phyloP scores from a whole-genome alignment of 257 asterid species.

The Plantago elongata region DNA sequence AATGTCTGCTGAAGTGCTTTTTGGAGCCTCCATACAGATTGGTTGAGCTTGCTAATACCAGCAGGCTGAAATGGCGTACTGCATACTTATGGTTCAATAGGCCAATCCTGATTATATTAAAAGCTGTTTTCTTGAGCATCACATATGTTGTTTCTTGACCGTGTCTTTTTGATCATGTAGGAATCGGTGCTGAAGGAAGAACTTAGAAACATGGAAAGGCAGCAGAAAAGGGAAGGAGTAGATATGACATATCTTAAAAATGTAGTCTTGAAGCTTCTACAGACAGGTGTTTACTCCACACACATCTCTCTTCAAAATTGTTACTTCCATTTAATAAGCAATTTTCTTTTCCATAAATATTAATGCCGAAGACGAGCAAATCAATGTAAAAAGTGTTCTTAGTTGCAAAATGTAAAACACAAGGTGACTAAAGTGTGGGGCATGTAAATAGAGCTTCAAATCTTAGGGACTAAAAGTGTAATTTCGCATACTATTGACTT shows the following conservation, averaged over 20 bases:
- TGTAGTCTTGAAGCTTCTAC: constrained; percentile 80
- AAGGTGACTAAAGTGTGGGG: not conserved
- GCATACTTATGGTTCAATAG: no score
- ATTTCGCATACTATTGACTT: not conserved
- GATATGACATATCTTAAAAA: constrained; percentile 96
- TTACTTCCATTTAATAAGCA: not conserved
- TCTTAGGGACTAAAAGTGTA: not conserved
- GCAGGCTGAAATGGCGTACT: no score
- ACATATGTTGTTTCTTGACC: no score
- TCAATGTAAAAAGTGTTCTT: no score
- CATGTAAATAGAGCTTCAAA: not conserved
- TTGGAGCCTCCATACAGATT: no score
- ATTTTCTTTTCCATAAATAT: no score
- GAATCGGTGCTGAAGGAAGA: constrained; percentile 90
- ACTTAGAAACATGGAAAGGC: constrained; percentile 85
- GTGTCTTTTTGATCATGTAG: constrained; percentile 36
- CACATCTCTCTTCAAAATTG: constrained; percentile 13
- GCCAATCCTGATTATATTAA: no score
- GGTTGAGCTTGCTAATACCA: no score
- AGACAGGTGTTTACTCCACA: constrained; percentile 63
- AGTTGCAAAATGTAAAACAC: no score
- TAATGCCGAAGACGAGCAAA: no score
- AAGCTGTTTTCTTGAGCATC: no score
- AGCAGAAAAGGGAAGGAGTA: constrained; percentile 94
- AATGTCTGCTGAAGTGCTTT: no score